Conservation (phyloP, 169 alveolate genomes). For the Plasmodium fragile region DNA sequence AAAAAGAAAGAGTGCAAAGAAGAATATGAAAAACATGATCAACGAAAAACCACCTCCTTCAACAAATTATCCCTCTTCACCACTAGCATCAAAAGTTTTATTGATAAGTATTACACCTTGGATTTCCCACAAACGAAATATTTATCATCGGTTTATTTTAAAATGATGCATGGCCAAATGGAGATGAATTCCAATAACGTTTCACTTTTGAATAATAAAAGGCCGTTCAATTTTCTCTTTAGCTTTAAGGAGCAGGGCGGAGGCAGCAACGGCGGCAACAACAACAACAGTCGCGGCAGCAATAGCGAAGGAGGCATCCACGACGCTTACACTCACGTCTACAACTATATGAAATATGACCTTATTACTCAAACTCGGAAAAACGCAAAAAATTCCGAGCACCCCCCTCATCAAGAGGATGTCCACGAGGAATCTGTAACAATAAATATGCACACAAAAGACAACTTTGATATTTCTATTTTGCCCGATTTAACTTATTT, state of each 20-base stretch:
- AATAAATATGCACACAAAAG: constrained; percentile 37
- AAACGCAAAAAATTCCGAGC: neutral
- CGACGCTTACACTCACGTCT: constrained; percentile 7
- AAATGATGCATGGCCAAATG: constrained; percentile 43
- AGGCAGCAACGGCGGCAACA: neutral
- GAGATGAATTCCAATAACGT: constrained; percentile 22
- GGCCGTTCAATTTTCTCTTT: constrained; percentile 44
- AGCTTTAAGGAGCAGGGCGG: constrained; percentile 28
- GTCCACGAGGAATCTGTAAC: constrained; percentile 52
- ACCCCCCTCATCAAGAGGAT: constrained; percentile 1
- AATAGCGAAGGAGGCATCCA: neutral
- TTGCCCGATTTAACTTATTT: constrained; percentile 69
- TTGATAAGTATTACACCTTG: constrained; percentile 31
- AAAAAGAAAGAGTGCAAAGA: constrained; percentile 36
- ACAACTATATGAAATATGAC: constrained; percentile 54
- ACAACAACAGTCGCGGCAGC: neutral
- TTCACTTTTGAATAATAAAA: constrained; percentile 55
- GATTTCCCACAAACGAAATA: constrained; percentile 27
- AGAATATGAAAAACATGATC: constrained; percentile 33
- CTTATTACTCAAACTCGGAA: constrained; percentile 28
- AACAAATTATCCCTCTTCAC: constrained; percentile 60
- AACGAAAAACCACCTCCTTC: constrained; percentile 34
- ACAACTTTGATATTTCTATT: constrained; percentile 63
- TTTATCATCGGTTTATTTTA: constrained; percentile 39
- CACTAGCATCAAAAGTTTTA: constrained; percentile 19